These are phyloP conservation scores for Venturia nashicola DNA, from an alignment of 2,329 filamentous ascomycete genomes.

Conservation along the genomic window DNA sequence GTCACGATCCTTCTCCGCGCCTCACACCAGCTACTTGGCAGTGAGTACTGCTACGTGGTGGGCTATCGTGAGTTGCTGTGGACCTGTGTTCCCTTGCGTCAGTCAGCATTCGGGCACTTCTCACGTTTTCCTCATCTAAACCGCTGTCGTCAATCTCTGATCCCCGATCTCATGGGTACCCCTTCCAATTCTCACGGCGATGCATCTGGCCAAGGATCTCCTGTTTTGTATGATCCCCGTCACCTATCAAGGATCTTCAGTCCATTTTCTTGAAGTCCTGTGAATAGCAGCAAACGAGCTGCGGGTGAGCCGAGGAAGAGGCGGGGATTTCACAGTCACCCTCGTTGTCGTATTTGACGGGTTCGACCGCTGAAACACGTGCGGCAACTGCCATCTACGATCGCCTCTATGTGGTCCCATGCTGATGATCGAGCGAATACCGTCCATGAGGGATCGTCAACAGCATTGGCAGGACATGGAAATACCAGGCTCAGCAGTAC, in stretches of 20 bases:
- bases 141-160: not conserved
- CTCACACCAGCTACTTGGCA: not conserved
- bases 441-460: not conserved
- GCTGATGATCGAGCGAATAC: not conserved
- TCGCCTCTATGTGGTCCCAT: conserved; percentile 2
- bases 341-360: not conserved
- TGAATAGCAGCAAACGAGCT: not conserved
- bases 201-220: not conserved
- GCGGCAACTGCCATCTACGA: not conserved
- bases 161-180: not conserved
- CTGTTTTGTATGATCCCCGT: not conserved
- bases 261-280: not conserved
- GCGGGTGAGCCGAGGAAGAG: not conserved
- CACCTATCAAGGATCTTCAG: not conserved
- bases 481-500: not conserved
- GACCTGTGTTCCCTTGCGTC: not conserved
- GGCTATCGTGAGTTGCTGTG: not conserved
- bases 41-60: no score
- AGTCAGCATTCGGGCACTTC: not conserved
- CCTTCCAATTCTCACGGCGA: not conserved
- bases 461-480: not conserved
- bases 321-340: not conserved
- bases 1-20: no score
- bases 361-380: conserved; percentile 1
- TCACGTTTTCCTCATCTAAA: not conserved